These are phyloP conservation scores for Effrenium voratum DNA, from an alignment of 73 alveolate species.

Conservation along the genomic window DNA sequence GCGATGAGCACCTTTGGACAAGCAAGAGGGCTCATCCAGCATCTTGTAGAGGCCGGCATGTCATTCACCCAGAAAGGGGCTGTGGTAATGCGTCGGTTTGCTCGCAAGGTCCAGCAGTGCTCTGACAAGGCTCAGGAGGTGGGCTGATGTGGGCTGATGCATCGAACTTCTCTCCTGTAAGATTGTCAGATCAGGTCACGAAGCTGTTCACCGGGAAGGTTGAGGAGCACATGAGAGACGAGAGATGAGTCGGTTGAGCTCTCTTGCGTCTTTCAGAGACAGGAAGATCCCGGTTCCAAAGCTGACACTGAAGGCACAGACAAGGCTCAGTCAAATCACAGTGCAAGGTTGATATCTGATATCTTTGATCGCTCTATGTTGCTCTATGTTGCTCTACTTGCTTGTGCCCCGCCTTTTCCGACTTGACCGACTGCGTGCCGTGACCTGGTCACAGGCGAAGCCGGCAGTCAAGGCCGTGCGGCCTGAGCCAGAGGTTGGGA, in stretches of 20 bases:
- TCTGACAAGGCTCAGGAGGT: conserved; percentile 43
- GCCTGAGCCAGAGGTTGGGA: not conserved
- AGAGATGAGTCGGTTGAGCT: not conserved
- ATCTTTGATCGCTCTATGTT: not conserved
- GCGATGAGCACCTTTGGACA: conserved; percentile 22
- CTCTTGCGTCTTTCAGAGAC: not conserved
- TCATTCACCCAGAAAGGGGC: not conserved
- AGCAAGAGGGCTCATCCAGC: conserved; percentile 21
- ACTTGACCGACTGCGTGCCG: too few species aligned
- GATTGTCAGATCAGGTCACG: not conserved
- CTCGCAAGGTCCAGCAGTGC: conserved; percentile 31
- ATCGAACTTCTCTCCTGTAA: not conserved
- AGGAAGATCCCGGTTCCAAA: not conserved
- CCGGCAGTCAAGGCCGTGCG: not conserved
- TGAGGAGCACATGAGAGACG: not conserved
- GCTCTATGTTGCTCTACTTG: not conserved
- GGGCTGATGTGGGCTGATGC: not conserved
- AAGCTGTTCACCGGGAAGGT: not conserved
- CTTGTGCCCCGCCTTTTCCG: not conserved
- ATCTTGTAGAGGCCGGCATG: conserved; percentile 22
- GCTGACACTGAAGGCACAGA: not conserved
- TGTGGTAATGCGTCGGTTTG: not conserved
- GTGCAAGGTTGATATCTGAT: not conserved
- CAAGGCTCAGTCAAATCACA: too few species aligned
- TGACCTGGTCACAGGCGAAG: not conserved